These are phyloP conservation scores for Globisporangium parvum DNA, from an alignment of 352 stramenopile genomes.

Conservation along the genomic window DNA sequence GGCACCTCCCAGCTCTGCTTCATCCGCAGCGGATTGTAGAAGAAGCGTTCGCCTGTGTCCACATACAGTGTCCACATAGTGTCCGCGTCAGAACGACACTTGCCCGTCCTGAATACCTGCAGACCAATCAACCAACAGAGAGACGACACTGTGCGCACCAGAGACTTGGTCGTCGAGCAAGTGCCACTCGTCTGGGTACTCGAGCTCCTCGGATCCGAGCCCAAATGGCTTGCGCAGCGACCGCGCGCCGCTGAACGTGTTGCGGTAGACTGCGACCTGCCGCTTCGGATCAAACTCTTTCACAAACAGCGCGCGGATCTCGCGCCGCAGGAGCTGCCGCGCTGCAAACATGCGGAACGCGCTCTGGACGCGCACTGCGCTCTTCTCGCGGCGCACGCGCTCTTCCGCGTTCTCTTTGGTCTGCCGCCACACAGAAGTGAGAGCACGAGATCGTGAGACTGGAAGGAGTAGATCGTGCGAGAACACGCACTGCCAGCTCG, in stretches of 20 bases:
- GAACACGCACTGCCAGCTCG: too few relatives aligned
- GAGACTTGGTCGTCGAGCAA: too few relatives aligned
- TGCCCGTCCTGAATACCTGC: too few relatives aligned
- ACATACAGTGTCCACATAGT: constrained; percentile 23
- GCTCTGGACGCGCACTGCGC: constrained; percentile 41
- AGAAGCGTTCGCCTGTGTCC: constrained; percentile 44
- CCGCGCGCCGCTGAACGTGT: constrained; percentile 31
- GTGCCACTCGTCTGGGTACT: constrained; percentile 47
- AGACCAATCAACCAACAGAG: too few relatives aligned
- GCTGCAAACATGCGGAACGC: constrained; percentile 53
- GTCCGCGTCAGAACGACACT: constrained; percentile 37
- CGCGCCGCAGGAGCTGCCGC: constrained; percentile 34
- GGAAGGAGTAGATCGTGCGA: too few relatives aligned
- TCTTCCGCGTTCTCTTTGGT: constrained; percentile 35
- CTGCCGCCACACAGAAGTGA: constrained; percentile 16
- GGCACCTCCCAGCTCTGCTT: constrained; percentile 52
- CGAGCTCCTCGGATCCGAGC: constrained; percentile 47
- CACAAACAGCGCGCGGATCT: constrained; percentile 41
- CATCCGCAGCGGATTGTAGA: constrained; percentile 57
- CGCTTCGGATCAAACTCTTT: constrained; percentile 50
- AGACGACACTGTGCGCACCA: too few relatives aligned
- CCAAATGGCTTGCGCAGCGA: constrained; percentile 44
- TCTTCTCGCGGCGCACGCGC: constrained; percentile 28
- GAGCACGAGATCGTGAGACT: neutral
- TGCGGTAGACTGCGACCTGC: constrained; percentile 41